Conservation (phyloP, 805 yeast genomes). For the Zygosaccharomyces bisporus region DNA sequence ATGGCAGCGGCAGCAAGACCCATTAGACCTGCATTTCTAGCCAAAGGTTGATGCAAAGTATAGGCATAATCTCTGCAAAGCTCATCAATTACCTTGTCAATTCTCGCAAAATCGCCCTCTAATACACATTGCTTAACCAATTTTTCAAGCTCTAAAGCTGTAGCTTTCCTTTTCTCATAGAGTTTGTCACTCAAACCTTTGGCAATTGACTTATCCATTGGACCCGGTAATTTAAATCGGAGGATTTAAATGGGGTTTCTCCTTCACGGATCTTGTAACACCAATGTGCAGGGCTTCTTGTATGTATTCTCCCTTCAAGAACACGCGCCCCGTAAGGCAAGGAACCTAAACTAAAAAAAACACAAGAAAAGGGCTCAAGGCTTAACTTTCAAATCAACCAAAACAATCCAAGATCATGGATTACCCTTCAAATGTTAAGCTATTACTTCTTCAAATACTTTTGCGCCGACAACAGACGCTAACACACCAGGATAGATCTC, state of each 20-base stretch:
- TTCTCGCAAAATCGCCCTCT: conserved; percentile 34
- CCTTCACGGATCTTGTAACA: neutral
- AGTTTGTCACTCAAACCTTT: conserved; percentile 70
- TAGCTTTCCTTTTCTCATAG: conserved; percentile 72
- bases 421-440: conserved; percentile 24
- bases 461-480: conserved; percentile 30
- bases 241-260: no score
- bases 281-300: neutral
- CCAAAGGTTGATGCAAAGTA: conserved; percentile 79
- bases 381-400: neutral
- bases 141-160: conserved; percentile 75
- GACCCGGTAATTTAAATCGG: conserved; percentile 5
- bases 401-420: conserved; percentile 9
- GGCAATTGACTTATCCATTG: conserved; percentile 55
- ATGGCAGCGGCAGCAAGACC: conserved; percentile 95
- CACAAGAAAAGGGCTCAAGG: neutral
- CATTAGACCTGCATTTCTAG: conserved; percentile 92
- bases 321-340: neutral
- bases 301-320: neutral
- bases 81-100: conserved; percentile 60
- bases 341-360: neutral
- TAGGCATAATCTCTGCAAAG: conserved; percentile 73
- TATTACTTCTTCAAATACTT: conserved; percentile 29
- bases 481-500: conserved; percentile 20
- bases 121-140: conserved; percentile 59